Evolutionary conservation across 805 yeast genomes (phyloP), one percentile per base, ranked within the genome.

Genomic region (Ogataea minuta): DNA sequence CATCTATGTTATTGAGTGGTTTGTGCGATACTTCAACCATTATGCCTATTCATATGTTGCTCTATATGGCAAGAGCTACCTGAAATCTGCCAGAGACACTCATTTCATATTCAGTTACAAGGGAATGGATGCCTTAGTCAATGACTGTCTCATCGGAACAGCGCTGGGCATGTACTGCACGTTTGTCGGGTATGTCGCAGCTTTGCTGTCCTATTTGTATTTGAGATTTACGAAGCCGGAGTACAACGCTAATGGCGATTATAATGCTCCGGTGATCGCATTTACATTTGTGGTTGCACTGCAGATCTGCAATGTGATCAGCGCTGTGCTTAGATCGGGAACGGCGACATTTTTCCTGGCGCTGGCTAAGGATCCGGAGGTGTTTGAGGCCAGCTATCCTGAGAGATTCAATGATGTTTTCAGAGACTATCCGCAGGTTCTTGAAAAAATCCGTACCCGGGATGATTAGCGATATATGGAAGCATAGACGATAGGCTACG

Each of bases 1-100:
- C 23, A 43, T 52, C 10, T 51, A 48, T 21, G 45, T 51, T 20
- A 44, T 51, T 20, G 57, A 49, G 26, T 59, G 39, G 54, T 52
- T 43, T 44, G 82, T 84, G 7, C 69, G 79, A 41, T 87, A 83
- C 66, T 86, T 91, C 69, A 88, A 90, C 63, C 88, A 84, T 54
- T 90, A 90, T 59, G 95, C 96, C 4, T 86, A 84, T 59, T 82
- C 95, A 23, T 87, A 79, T 56, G 73, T 90, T 55, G 95, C 96
- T 0, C 69, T 90, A n/a, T 90, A 88, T 62, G 97, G 97, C 23
- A 80, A 79, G 52, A 69, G 78, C 24, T 89, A 88, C 56, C 53
- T 84, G 30, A 70, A 71, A 23, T 79, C 95, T 2, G 90, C 95
- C 0, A 81, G 74, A 52, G 89, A 85, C 41, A 84, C 96, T 0